Conservation (phyloP, 257 asterid species). For the Galeopsis tetrahit region DNA sequence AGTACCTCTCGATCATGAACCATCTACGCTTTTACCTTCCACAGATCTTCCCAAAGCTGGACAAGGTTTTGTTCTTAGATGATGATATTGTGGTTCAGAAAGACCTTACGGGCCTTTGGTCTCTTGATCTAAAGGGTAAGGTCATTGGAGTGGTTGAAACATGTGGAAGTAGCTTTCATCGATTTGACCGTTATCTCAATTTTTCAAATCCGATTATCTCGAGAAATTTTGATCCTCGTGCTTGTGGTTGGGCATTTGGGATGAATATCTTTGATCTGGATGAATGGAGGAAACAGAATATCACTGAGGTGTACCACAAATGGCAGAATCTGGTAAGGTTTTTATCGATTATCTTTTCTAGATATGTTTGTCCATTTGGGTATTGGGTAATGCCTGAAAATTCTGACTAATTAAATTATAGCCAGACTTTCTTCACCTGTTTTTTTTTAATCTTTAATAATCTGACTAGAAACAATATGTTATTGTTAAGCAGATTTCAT, state of each 20-base stretch:
- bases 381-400: no score
- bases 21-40: constrained; percentile 70
- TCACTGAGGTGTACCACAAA: constrained; percentile 58
- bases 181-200: constrained; percentile 62
- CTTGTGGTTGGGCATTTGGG: constrained; percentile 75
- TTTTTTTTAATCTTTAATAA: no score
- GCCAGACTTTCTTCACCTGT: neutral
- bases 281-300: constrained; percentile 59
- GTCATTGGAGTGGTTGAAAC: constrained; percentile 70
- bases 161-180: constrained; percentile 57
- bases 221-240: constrained; percentile 48
- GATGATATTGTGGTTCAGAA: constrained; percentile 63
- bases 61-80: constrained; percentile 60
- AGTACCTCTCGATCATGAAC: constrained; percentile 66
- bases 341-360: constrained; percentile 2
- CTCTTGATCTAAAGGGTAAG: constrained; percentile 52
- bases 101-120: constrained; percentile 58
- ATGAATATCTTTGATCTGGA: constrained; percentile 61
- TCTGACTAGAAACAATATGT: neutral
- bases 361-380: neutral
- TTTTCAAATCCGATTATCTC: constrained; percentile 62
- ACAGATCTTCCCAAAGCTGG: constrained; percentile 58
- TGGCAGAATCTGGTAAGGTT: constrained; percentile 62
- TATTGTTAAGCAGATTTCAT: neutral
- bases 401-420: neutral